Evolutionary conservation across 2,329 filamentous ascomycete genomes (phyloP).

Genomic region (Clarireedia homoeocarpa): DNA sequence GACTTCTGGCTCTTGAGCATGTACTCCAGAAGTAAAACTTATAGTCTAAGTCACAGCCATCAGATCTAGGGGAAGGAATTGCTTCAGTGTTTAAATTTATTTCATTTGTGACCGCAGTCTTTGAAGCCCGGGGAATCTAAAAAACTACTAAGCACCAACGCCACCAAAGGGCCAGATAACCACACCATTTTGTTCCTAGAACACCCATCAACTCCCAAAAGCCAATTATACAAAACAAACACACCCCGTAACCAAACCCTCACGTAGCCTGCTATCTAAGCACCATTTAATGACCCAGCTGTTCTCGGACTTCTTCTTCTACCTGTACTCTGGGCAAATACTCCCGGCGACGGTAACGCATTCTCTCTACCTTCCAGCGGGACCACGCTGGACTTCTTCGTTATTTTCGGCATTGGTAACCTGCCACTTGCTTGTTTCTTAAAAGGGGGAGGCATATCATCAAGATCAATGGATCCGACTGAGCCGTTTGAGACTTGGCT

Average conservation of each 20-base stretch:
- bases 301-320: conserved; percentile 26
- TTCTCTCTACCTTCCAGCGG: conserved; percentile 39
- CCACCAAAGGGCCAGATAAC: background rate
- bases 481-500: conserved; percentile 2
- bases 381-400: conserved; percentile 32
- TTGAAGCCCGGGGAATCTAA: too few relatives aligned
- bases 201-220: background rate
- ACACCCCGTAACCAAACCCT: background rate
- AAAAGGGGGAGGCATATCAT: conserved; percentile 16
- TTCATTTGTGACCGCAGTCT: too few relatives aligned
- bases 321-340: conserved; percentile 22
- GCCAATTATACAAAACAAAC: background rate
- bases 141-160: background rate
- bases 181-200: background rate
- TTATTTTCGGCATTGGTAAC: conserved; percentile 33
- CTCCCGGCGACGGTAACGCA: conserved; percentile 3
- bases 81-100: too few relatives aligned
- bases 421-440: conserved; percentile 31
- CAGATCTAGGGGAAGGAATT: too few relatives aligned
- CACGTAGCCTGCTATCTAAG: background rate
- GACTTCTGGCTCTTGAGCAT: background rate
- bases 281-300: background rate
- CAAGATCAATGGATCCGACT: background rate
- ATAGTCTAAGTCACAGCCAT: too few relatives aligned
- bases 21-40: too few relatives aligned